Percentiles rank a stretch among this genome's conserved stretches.
Conservation (phyloP, 495 filamentous ascomycete species). For the Trichoderma asperelloides region DNA sequence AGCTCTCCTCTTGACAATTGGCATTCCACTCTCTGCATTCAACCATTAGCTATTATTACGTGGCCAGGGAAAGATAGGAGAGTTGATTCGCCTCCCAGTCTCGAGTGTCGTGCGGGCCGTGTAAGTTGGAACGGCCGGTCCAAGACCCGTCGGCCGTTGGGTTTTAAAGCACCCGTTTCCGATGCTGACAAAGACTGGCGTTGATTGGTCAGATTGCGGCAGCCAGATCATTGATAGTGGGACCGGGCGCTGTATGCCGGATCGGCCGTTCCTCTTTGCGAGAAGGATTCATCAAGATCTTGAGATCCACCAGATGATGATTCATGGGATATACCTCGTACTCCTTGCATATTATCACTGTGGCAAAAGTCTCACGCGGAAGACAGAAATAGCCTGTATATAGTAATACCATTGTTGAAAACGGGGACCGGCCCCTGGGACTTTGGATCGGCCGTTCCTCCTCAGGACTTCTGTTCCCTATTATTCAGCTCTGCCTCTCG, state of each 20-base stretch:
- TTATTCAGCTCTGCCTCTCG: too few species aligned
- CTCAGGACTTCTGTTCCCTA: too few species aligned
- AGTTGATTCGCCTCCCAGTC: neutral
- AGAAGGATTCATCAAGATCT: too few species aligned
- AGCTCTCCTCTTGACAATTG: neutral
- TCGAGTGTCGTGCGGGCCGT: neutral
- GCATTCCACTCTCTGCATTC: neutral
- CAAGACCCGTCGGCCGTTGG: conserved; percentile 2
- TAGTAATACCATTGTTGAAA: too few species aligned
- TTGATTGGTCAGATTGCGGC: neutral
- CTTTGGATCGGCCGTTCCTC: too few species aligned
- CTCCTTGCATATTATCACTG: too few species aligned
- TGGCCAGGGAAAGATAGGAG: neutral
- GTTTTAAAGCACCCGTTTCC: neutral
- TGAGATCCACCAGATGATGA: too few species aligned
- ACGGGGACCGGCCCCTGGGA: too few species aligned
- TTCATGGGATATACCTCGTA: too few species aligned
- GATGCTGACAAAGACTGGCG: neutral
- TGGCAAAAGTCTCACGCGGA: too few species aligned
- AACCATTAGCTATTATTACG: too few species aligned
- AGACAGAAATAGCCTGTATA: too few species aligned
- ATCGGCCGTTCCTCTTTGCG: neutral
- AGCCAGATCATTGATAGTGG: neutral
- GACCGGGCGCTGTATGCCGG: neutral
- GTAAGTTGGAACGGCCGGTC: neutral